These are phyloP conservation scores for button mushroom (Agaricus bisporus) DNA, from an alignment of 768 basidiomycete genomes.

Conservation along the genomic window DNA sequence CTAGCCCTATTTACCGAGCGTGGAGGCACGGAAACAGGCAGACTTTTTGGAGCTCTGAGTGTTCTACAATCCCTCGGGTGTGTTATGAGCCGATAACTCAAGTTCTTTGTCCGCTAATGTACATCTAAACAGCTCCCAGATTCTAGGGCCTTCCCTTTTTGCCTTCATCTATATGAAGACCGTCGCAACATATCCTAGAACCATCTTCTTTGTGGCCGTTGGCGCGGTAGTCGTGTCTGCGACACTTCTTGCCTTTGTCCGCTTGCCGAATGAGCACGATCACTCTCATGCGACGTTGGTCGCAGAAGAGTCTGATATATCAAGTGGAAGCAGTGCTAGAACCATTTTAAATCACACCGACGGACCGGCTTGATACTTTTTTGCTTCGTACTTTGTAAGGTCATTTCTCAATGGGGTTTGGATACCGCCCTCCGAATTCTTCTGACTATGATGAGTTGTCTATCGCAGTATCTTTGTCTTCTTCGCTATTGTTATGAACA, in stretches of 20 bases:
- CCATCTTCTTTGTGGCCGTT: slow-evolving; percentile 59
- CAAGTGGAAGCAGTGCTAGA: neutral
- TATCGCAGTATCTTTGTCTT: neutral
- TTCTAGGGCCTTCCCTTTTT: slow-evolving; percentile 69
- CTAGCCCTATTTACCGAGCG: slow-evolving; percentile 55
- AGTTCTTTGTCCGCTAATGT: neutral
- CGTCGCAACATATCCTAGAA: slow-evolving; percentile 60
- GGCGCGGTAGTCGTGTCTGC: slow-evolving; percentile 35
- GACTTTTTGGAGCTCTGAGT: slow-evolving; percentile 74
- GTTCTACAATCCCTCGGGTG: slow-evolving; percentile 68
- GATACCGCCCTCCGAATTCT: neutral
- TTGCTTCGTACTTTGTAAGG: neutral
- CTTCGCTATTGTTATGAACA: neutral
- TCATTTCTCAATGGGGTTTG: neutral
- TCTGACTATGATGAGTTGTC: neutral
- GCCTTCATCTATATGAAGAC: slow-evolving; percentile 68
- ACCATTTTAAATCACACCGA: neutral
- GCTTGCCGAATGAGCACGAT: slow-evolving; percentile 22
- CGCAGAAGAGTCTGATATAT: neutral
- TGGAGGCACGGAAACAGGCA: slow-evolving; percentile 59
- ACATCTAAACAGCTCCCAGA: slow-evolving; percentile 42
- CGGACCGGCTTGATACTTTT: neutral
- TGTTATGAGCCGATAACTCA: slow-evolving; percentile 8
- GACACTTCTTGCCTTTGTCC: slow-evolving; percentile 40
- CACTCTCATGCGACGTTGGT: neutral